Conservation (phyloP, 2,329 filamentous ascomycete genomes). For the Aotearoamyces nothofagi region DNA sequence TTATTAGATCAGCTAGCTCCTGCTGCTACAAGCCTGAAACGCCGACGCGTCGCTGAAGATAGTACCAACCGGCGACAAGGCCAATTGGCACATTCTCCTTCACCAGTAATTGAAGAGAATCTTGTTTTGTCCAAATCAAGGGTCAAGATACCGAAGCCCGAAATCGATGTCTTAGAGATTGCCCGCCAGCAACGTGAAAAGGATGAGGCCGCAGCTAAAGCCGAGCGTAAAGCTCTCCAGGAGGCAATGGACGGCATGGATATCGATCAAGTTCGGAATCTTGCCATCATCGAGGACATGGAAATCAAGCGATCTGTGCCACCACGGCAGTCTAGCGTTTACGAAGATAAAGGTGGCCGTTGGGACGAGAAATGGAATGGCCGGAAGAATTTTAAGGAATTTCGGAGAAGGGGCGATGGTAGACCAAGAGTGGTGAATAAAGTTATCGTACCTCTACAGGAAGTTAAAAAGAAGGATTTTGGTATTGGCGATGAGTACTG, state of each 20-base stretch:
- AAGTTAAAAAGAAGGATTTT: constrained; percentile 39
- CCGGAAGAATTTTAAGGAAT: constrained; percentile 90
- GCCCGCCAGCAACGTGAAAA: constrained; percentile 40
- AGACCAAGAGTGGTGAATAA: constrained; percentile 16
- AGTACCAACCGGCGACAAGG: constrained; percentile 27
- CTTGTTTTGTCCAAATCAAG: constrained; percentile 9
- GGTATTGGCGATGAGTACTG: constrained; percentile 46
- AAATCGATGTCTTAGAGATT: constrained; percentile 53
- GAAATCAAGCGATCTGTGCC: constrained; percentile 32
- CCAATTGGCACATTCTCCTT: constrained; percentile 13
- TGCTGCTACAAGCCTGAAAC: constrained; percentile 63
- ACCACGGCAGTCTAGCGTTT: constrained; percentile 13
- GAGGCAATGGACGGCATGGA: constrained; percentile 48
- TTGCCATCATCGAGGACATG: constrained; percentile 68
- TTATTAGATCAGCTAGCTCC: constrained; percentile 62
- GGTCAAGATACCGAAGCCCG: constrained; percentile 30
- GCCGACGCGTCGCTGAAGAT: constrained; percentile 50
- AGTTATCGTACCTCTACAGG: constrained; percentile 45
- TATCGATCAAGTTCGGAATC: constrained; percentile 53
- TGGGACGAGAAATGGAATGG: constrained; percentile 92
- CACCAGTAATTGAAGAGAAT: constrained; percentile 7
- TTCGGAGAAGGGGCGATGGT: constrained; percentile 44
- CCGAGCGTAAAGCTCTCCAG: constrained; percentile 38
- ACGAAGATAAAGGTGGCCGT: constrained; percentile 34
- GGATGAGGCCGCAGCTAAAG: constrained; percentile 46